Percentiles rank a stretch among this genome's conserved stretches.
Evolutionary conservation across 768 basidiomycete genomes (phyloP).

Genomic region (Leccinellum rugosiceps): DNA sequence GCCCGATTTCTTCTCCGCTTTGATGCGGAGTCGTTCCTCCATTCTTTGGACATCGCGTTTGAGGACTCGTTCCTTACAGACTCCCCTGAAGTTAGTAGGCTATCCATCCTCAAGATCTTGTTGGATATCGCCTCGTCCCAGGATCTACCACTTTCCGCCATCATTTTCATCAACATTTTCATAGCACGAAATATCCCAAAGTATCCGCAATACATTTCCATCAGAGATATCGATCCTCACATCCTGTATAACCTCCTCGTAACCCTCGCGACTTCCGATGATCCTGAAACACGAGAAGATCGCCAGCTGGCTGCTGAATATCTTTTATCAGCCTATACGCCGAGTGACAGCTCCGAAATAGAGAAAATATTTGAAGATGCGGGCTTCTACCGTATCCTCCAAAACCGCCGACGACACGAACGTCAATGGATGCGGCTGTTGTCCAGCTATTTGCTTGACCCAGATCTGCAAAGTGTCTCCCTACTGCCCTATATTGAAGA

Average conservation of each 20-base stretch:
- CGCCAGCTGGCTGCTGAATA: conserved; percentile 94
- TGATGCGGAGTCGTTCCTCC: conserved; percentile 91
- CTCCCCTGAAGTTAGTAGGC: conserved; percentile 61
- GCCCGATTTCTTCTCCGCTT: conserved; percentile 78
- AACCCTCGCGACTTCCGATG: conserved; percentile 70
- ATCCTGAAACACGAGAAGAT: conserved; percentile 82
- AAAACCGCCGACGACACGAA: conserved; percentile 75
- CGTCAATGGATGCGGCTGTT: conserved; percentile 73
- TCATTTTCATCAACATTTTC: conserved; percentile 91
- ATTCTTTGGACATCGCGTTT: conserved; percentile 91
- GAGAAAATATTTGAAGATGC: conserved; percentile 71
- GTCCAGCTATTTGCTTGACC: conserved; percentile 72
- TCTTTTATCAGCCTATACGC: conserved; percentile 87
- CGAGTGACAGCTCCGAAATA: conserved; percentile 69
- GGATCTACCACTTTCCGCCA: conserved; percentile 56
- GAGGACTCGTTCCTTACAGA: conserved; percentile 90
- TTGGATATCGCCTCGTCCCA: conserved; percentile 66
- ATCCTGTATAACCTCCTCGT: conserved; percentile 74
- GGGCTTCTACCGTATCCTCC: conserved; percentile 88
- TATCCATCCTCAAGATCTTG: conserved; percentile 79
- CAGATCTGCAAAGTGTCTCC: conserved; percentile 53
- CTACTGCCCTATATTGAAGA: conserved; percentile 67
- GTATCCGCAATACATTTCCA: conserved; percentile 78
- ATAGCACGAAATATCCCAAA: conserved; percentile 95
- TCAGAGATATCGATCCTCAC: conserved; percentile 49